Base-by-base conservation (phyloP, 192 early-diverging fungal genomes). In the Phycomyces nitens region DNA sequence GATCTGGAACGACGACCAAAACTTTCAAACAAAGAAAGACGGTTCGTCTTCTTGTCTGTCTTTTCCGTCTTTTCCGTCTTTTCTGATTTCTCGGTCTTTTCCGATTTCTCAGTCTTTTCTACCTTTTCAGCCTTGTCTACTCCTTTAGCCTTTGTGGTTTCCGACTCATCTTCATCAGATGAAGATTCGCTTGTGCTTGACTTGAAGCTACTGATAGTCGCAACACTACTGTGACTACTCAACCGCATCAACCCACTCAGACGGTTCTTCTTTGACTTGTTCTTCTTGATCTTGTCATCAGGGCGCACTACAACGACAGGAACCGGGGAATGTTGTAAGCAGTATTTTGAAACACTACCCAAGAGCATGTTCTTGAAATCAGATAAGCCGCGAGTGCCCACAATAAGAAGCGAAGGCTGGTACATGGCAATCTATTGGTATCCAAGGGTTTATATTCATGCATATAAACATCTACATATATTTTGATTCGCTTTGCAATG, bases 381-480 rank as follows among this genome's bases (percentile, higher is more conserved):
- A 27, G 81, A 85, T 3, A 83, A 78, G n/a, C 88, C 88, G 60
- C 84, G 76, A 1, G 86, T 87, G 49, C 88, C 88, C 56, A 90
- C 86, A 59, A 90, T 79, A 23, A 90, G 68, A 76, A 87, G 82
- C 0, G 82, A 76, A 39, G 88, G 88, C 52, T 89, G 77, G 40
- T 84, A 84, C 75, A 84, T 80, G 15, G 73, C 67, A 53, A 84
- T 81, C 82, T 83, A 56, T 38, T 26, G 16, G 29, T 53, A 11
- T 23, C n/a, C n/a, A n/a, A n/a, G n/a, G n/a, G 23, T 62, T 9
- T 16, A 21, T 40, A 51, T 62, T n/a, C n/a, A n/a, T n/a, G n/a
- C n/a, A n/a, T 53, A 62, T 58, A 38, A 58, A 34, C 12, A 44
- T 15, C 5, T n/a, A 14, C 22, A 38, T 47, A 29, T 5, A 29